Evolutionary conservation across 805 yeast genomes (phyloP).

Genomic region (Blastobotrys americana): DNA sequence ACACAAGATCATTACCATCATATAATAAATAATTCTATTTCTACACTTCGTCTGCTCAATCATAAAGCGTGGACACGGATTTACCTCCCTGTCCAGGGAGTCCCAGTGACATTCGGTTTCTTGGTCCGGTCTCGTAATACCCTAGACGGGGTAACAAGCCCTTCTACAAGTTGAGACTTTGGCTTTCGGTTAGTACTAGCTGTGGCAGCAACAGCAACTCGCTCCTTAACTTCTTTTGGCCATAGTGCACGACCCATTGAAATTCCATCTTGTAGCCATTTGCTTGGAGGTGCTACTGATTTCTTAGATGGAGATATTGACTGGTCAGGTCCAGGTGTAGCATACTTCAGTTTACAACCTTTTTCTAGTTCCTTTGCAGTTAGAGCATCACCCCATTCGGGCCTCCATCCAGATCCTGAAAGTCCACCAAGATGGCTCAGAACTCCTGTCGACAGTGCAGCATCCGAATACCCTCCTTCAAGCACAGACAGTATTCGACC

Average conservation of each 20-base stretch:
- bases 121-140: slow-evolving; percentile 18
- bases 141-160: slow-evolving; percentile 19
- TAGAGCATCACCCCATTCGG: slow-evolving; percentile 55
- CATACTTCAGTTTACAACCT: slow-evolving; percentile 60
- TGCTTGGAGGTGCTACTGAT: slow-evolving; percentile 1
- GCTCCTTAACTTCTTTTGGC: slow-evolving; percentile 19
- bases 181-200: slow-evolving; percentile 17
- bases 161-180: neutral
- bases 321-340: slow-evolving; percentile 46
- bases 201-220: slow-evolving; percentile 10
- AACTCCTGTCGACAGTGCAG: slow-evolving; percentile 71
- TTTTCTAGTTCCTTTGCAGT: slow-evolving; percentile 58
- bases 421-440: slow-evolving; percentile 73
- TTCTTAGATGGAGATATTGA: slow-evolving; percentile 27
- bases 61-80: neutral
- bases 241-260: slow-evolving; percentile 28
- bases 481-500: slow-evolving; percentile 61
- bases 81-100: neutral
- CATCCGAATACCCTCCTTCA: slow-evolving; percentile 85
- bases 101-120: neutral
- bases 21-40: neutral
- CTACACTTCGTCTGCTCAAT: neutral
- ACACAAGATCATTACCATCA: too few relatives aligned
- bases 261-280: slow-evolving; percentile 26
- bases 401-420: slow-evolving; percentile 50